Conservation (phyloP, 2,329 filamentous ascomycete species). For the Daldinia sp. region DNA sequence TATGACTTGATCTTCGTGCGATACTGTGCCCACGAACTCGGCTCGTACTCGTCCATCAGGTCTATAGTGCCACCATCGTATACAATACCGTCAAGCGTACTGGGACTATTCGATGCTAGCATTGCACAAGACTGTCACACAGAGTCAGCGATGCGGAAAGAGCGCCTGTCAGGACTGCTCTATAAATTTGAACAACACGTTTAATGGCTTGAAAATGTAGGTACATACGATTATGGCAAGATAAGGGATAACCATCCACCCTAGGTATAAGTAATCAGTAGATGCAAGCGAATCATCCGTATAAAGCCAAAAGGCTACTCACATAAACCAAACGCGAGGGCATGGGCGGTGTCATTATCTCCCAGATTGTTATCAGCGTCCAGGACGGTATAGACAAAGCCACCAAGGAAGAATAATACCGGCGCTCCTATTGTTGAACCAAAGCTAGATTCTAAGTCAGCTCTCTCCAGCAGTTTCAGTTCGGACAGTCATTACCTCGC, state of each 20-base stretch:
- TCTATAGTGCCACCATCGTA: slow-evolving; percentile 47
- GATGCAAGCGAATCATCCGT: neutral
- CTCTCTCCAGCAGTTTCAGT: neutral
- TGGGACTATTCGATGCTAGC: slow-evolving; percentile 51
- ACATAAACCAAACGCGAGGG: slow-evolving; percentile 53
- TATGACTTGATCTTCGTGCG: slow-evolving; percentile 35
- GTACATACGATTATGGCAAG: slow-evolving; percentile 49
- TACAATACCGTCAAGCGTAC: slow-evolving; percentile 49
- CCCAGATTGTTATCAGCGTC: slow-evolving; percentile 47
- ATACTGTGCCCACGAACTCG: slow-evolving; percentile 41
- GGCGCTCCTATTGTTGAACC: slow-evolving; percentile 50
- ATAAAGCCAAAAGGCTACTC: slow-evolving; percentile 26
- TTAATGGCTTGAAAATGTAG: neutral
- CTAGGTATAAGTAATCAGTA: slow-evolving; percentile 34
- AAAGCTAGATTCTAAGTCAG: slow-evolving; percentile 42
- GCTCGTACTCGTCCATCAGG: slow-evolving; percentile 38
- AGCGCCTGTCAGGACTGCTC: neutral
- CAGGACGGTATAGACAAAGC: slow-evolving; percentile 50
- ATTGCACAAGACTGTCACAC: slow-evolving; percentile 47
- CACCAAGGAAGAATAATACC: slow-evolving; percentile 50
- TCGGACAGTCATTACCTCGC: slow-evolving; percentile 42
- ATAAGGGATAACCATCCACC: slow-evolving; percentile 54
- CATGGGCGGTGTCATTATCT: slow-evolving; percentile 51
- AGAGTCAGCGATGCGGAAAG: slow-evolving; percentile 2
- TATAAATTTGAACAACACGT: neutral